A percentile compares a stretch with the other conserved stretches of the same genome.
These are phyloP conservation scores for Tolypocladium album DNA, from an alignment of 2,329 filamentous ascomycete genomes.

Conservation along the genomic window DNA sequence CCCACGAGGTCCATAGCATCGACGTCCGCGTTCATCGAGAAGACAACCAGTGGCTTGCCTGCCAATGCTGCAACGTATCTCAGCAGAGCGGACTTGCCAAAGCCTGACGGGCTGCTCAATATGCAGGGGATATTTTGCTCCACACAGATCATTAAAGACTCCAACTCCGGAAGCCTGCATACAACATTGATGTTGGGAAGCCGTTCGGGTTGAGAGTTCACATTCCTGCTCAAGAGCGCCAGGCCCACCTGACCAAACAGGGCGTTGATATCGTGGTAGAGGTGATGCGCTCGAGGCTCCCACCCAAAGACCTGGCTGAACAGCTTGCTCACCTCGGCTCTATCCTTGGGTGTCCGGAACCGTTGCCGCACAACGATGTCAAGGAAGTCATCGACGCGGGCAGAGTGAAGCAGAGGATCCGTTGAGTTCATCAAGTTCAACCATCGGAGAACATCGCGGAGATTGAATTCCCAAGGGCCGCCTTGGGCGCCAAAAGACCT, in stretches of 20 bases:
- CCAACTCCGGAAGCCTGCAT: slow-evolving; percentile 58
- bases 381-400: slow-evolving; percentile 61
- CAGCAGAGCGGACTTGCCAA: slow-evolving; percentile 75
- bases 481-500: slow-evolving; percentile 50
- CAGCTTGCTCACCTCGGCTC: slow-evolving; percentile 50
- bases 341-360: slow-evolving; percentile 66
- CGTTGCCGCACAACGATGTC: slow-evolving; percentile 77
- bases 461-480: slow-evolving; percentile 91
- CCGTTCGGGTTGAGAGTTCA: slow-evolving; percentile 36
- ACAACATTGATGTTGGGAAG: slow-evolving; percentile 40
- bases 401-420: slow-evolving; percentile 49
- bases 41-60: slow-evolving; percentile 67
- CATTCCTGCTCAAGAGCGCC: slow-evolving; percentile 55
- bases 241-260: slow-evolving; percentile 69
- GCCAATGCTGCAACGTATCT: slow-evolving; percentile 69
- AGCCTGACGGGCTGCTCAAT: slow-evolving; percentile 73
- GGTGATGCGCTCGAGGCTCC: slow-evolving; percentile 44
- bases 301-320: slow-evolving; percentile 55
- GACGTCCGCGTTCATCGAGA: slow-evolving; percentile 87
- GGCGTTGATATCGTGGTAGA: slow-evolving; percentile 60
- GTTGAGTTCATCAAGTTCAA: slow-evolving; percentile 48
- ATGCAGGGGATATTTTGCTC: slow-evolving; percentile 84
- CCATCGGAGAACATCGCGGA: slow-evolving; percentile 86
- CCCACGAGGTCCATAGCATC: slow-evolving; percentile 97
- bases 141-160: slow-evolving; percentile 79